Evolutionary conservation across 2,329 filamentous ascomycete genomes (phyloP).

Genomic region (Cyanodermella asteris): DNA sequence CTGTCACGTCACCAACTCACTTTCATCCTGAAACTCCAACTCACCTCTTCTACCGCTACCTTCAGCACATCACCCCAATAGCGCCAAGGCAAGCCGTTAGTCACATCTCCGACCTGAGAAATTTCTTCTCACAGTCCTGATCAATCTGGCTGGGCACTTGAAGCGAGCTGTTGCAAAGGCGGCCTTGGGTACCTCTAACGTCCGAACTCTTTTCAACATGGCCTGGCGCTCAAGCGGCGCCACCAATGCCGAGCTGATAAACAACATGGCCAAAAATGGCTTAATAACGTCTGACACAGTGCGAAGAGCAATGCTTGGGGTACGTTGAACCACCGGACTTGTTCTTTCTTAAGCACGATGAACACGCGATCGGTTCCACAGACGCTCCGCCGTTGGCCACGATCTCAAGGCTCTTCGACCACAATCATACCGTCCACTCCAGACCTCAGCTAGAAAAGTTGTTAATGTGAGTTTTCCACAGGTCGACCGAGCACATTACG

Average conservation of each 20-base stretch:
- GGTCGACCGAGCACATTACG: conserved; percentile 79
- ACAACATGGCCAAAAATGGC: conserved; percentile 49
- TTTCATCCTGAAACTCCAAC: no score
- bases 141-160: no score
- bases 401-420: neutral
- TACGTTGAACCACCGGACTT: conserved; percentile 15
- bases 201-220: no score
- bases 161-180: no score
- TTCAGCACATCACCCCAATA: no score
- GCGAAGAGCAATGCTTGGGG: conserved; percentile 57
- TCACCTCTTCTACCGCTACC: no score
- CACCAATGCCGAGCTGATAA: conserved; percentile 52
- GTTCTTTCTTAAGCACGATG: conserved; percentile 2
- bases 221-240: conserved; percentile 70
- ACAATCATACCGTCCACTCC: neutral
- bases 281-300: conserved; percentile 54
- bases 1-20: no score
- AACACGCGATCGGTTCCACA: no score
- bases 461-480: conserved; percentile 14
- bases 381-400: conserved; percentile 1
- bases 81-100: no score
- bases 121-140: no score
- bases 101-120: no score
- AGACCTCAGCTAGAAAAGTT: conserved; percentile 1
- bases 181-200: no score